Evolutionary conservation across 116 monocot species (phyloP).

Genomic region (Trichopus zeylanicus): DNA sequence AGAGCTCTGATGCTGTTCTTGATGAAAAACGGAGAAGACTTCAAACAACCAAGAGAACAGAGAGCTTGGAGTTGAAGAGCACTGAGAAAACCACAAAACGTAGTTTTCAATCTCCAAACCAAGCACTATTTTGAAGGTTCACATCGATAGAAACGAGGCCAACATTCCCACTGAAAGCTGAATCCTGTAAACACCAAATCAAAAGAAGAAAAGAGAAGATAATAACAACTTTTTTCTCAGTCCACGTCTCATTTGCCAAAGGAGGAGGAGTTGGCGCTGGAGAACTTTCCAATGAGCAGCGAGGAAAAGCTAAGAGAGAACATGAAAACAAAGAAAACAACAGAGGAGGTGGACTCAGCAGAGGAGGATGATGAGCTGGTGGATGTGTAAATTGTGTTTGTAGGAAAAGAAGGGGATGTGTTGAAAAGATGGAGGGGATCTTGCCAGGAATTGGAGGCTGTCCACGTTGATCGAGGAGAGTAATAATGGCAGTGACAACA

Average conservation of each 20-base stretch:
- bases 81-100: neutral
- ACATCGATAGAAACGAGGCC: slow-evolving; percentile 5
- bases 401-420: too few relatives aligned
- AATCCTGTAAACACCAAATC: slow-evolving; percentile 1
- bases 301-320: neutral
- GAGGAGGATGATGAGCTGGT: too few relatives aligned
- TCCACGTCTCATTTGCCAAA: neutral
- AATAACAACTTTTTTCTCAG: slow-evolving; percentile 7
- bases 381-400: too few relatives aligned
- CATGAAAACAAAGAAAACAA: neutral
- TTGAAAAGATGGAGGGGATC: neutral
- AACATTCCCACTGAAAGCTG: slow-evolving; percentile 25
- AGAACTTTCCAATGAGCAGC: slow-evolving; percentile 1
- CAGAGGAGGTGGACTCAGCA: too few relatives aligned
- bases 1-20: too few relatives aligned
- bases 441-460: slow-evolving; percentile 2
- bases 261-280: neutral
- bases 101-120: too few relatives aligned
- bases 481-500: slow-evolving; percentile 10
- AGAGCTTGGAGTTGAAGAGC: neutral
- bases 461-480: neutral
- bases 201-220: neutral
- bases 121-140: too few relatives aligned
- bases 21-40: too few relatives aligned
- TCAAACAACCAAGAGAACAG: neutral